Percentiles rank a stretch among this genome's conserved stretches.
phyloP scores from a whole-genome alignment of 768 basidiomycete genomes.

The Lyophyllum semitale region DNA sequence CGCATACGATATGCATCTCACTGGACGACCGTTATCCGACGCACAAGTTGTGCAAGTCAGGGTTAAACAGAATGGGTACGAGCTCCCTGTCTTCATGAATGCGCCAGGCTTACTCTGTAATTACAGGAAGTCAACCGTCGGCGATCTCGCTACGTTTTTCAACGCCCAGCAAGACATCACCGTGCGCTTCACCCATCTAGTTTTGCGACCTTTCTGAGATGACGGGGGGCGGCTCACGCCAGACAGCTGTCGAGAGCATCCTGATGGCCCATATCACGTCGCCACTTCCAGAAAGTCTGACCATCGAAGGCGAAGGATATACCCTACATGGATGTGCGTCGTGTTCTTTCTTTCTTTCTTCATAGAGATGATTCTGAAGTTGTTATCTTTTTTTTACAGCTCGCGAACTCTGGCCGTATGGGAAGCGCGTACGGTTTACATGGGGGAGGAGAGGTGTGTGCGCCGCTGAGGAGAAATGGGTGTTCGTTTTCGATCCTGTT shows the following conservation, averaged over 20 bases:
- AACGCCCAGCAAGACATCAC: conserved; percentile 36
- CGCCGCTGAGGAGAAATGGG: conserved; percentile 34
- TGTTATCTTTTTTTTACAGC: conserved; percentile 13
- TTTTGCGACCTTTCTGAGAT: background rate
- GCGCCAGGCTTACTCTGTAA: background rate
- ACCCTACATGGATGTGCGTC: conserved; percentile 30
- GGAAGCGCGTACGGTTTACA: conserved; percentile 25
- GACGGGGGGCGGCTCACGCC: background rate
- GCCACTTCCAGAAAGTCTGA: conserved; percentile 27
- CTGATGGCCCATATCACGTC: conserved; percentile 30
- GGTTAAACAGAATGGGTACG: conserved; percentile 30
- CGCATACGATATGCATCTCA: background rate
- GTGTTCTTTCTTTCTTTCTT: background rate
- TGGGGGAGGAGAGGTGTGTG: conserved; percentile 28
- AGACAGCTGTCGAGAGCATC: conserved; percentile 37
- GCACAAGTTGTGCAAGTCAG: conserved; percentile 33
- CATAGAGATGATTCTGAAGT: background rate
- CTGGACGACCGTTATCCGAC: conserved; percentile 2
- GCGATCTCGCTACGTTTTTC: conserved; percentile 29
- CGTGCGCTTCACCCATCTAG: conserved; percentile 20
- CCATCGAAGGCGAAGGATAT: conserved; percentile 31
- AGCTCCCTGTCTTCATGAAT: background rate
- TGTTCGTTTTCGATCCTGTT: conserved; percentile 26
- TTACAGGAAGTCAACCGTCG: conserved; percentile 19
- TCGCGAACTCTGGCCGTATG: conserved; percentile 32